Conservation (phyloP, 2,329 filamentous ascomycete species). For the Fusarium sp. region DNA sequence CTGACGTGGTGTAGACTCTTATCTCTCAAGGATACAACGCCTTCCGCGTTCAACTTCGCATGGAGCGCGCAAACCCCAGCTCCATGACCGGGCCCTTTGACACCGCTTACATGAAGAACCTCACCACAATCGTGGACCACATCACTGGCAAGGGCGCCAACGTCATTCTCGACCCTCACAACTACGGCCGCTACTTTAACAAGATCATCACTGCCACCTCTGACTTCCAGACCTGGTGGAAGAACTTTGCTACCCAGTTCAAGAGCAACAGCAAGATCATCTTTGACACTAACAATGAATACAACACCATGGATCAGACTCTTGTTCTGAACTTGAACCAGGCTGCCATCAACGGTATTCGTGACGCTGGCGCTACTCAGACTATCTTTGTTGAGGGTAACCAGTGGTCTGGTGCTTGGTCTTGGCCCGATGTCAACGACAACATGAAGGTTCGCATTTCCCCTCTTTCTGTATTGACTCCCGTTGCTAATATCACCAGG, state of each 20-base stretch:
- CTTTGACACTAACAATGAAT: conserved; percentile 75
- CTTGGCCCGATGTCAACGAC: conserved; percentile 53
- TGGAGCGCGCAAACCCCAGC: conserved; percentile 59
- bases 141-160: conserved; percentile 56
- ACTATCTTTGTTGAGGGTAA: conserved; percentile 68
- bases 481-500: background rate
- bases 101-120: conserved; percentile 50
- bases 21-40: conserved; percentile 63
- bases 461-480: background rate
- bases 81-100: conserved; percentile 53
- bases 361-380: conserved; percentile 66
- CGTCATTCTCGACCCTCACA: conserved; percentile 68
- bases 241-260: conserved; percentile 63
- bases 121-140: conserved; percentile 46
- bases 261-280: conserved; percentile 63
- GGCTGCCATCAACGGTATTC: conserved; percentile 70
- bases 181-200: conserved; percentile 65
- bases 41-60: conserved; percentile 64
- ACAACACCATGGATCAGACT: conserved; percentile 67
- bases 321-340: conserved; percentile 70
- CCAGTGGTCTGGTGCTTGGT: conserved; percentile 63
- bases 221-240: conserved; percentile 67
- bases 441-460: conserved; percentile 40
- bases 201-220: conserved; percentile 62
- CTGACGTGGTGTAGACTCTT: conserved; percentile 51